Evolutionary conservation across 2,329 filamentous ascomycete species (phyloP).

Genomic region (Botrytis squamosa): DNA sequence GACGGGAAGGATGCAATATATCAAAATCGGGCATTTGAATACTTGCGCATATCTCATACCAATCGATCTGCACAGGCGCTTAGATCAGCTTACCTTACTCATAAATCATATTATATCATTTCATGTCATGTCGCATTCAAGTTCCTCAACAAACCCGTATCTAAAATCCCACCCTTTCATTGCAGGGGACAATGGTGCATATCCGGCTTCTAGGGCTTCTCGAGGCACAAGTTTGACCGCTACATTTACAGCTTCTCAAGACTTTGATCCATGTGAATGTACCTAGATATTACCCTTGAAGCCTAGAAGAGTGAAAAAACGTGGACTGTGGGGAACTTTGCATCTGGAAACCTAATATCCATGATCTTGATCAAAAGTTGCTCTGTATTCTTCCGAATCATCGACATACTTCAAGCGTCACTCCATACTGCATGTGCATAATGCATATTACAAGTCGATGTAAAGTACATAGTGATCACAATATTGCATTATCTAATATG

Average conservation of each 20-base stretch:
- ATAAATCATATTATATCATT: background rate
- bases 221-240: constrained; percentile 18
- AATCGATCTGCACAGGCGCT: constrained; percentile 9
- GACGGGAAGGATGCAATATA: constrained; percentile 5
- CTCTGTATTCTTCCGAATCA: background rate
- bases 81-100: constrained; percentile 20
- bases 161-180: background rate
- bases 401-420: background rate
- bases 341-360: background rate
- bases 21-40: constrained; percentile 2
- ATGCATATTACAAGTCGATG: background rate
- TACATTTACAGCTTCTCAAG: constrained; percentile 13
- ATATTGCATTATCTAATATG: background rate
- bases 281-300: background rate
- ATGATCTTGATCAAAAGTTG: background rate
- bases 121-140: background rate
- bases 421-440: background rate
- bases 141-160: background rate
- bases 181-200: background rate
- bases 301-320: constrained; percentile 10
- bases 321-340: constrained; percentile 11
- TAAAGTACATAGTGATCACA: background rate
- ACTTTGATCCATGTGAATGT: background rate
- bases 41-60: constrained; percentile 6
- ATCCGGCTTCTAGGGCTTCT: background rate